phyloP scores from a whole-genome alignment of 192 early-diverging fungal species.

The Backusella circina region DNA sequence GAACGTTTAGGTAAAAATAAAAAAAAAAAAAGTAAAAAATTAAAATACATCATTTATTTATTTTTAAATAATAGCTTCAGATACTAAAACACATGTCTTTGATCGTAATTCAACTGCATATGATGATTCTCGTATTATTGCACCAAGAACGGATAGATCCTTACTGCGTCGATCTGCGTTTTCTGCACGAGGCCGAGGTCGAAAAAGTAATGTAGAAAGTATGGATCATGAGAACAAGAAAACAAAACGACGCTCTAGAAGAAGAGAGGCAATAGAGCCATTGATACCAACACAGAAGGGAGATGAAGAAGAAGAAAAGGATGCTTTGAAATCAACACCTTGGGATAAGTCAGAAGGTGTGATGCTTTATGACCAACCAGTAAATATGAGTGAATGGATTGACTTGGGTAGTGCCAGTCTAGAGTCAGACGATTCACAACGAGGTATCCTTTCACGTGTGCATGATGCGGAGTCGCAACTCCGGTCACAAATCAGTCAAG shows the following conservation, averaged over 20 bases:
- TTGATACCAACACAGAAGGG: neutral
- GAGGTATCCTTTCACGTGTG: conserved; percentile 31
- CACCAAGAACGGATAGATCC: conserved; percentile 1
- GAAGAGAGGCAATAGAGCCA: neutral
- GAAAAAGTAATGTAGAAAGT: neutral
- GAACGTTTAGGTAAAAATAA: neutral
- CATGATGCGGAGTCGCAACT: conserved; percentile 33
- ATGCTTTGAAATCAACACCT: neutral
- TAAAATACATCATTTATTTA: neutral
- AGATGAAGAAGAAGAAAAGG: neutral
- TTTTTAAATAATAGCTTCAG: neutral
- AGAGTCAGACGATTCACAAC: conserved; percentile 17
- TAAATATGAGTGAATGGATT: conserved; percentile 32
- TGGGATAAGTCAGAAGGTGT: conserved; percentile 15
- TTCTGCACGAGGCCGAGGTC: conserved; percentile 8
- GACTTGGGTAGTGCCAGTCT: conserved; percentile 27
- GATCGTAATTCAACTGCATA: neutral
- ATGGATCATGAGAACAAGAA: neutral
- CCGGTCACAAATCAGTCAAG: conserved; percentile 12
- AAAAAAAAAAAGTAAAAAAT: neutral
- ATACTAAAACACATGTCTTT: neutral
- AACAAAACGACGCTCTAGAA: neutral
- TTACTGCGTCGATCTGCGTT: conserved; percentile 13
- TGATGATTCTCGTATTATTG: conserved; percentile 9
- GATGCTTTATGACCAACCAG: conserved; percentile 25